phyloP scores from a whole-genome alignment of 2,329 filamentous ascomycete species.

The Colletotrichum sp. region DNA sequence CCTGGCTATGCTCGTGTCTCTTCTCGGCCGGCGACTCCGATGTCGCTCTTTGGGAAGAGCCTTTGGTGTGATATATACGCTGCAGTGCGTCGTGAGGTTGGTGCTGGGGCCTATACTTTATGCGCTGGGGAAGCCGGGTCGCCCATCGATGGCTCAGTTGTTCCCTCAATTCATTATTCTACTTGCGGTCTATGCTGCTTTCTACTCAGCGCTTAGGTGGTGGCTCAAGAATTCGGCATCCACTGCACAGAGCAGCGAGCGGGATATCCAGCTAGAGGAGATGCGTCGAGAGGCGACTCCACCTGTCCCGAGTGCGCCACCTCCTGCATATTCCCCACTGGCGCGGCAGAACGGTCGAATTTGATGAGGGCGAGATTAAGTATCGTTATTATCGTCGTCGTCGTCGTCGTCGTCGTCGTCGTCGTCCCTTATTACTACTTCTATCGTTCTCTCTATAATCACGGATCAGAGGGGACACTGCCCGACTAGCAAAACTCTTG shows the following conservation, averaged over 20 bases:
- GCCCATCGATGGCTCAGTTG: neutral
- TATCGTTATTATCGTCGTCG: no score
- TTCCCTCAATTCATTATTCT: neutral
- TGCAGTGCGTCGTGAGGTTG: neutral
- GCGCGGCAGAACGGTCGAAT: neutral
- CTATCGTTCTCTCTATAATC: no score
- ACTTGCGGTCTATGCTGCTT: neutral
- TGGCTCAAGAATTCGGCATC: neutral
- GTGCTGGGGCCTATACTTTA: neutral
- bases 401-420: no score
- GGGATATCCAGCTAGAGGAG: neutral
- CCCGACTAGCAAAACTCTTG: no score
- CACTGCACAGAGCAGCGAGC: neutral
- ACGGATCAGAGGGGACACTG: no score
- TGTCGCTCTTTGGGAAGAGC: neutral
- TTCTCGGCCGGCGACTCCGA: neutral
- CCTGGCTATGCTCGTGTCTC: neutral
- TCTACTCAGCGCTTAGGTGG: neutral
- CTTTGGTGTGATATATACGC: neutral
- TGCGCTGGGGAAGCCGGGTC: neutral
- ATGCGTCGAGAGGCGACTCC: neutral
- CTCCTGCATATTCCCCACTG: neutral
- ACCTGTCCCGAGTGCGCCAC: neutral
- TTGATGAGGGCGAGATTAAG: neutral
- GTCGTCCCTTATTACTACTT: no score